Percentiles rank a stretch among this genome's conserved stretches.
These are phyloP conservation scores for Suillus subluteus DNA, from an alignment of 768 basidiomycete species.

Conservation along the genomic window DNA sequence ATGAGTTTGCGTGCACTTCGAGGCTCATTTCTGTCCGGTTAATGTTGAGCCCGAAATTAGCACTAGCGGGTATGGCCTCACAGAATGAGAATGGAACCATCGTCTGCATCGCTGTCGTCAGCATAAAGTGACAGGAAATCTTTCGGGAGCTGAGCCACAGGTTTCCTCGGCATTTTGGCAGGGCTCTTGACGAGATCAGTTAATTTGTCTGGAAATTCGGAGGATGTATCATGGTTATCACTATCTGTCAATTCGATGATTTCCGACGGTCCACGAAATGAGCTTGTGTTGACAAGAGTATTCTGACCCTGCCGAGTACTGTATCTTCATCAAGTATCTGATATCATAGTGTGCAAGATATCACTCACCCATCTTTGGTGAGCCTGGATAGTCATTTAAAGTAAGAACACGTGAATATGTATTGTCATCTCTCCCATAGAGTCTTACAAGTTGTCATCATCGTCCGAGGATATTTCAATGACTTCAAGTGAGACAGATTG, in stretches of 20 bases:
- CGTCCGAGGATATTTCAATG: conserved; percentile 60
- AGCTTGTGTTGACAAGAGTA: not conserved
- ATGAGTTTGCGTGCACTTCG: conserved; percentile 51
- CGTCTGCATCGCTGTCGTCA: conserved; percentile 38
- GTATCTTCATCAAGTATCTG: not conserved
- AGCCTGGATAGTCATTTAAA: conserved; percentile 12
- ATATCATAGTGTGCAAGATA: not conserved
- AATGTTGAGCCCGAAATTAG: conserved; percentile 12
- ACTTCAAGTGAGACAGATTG: conserved; percentile 33
- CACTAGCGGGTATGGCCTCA: conserved; percentile 24
- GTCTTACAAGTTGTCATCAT: conserved; percentile 39
- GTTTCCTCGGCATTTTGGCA: conserved; percentile 15
- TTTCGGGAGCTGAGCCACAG: conserved; percentile 2
- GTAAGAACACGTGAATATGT: conserved; percentile 10
- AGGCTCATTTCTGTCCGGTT: conserved; percentile 47
- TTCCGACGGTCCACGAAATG: conserved; percentile 14
- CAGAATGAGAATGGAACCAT: conserved; percentile 44
- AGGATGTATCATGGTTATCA: conserved; percentile 22
- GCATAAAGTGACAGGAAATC: conserved; percentile 27
- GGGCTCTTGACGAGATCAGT: conserved; percentile 26
- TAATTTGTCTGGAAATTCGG: conserved; percentile 26
- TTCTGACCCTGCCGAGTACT: not conserved
- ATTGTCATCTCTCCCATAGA: conserved; percentile 9
- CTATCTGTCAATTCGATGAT: conserved; percentile 37
- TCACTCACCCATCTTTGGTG: conserved; percentile 5